A percentile compares a stretch with the other conserved stretches of the same genome.
Evolutionary conservation across 257 asterid genomes (phyloP).

Genomic region (Cruciata laevipes): DNA sequence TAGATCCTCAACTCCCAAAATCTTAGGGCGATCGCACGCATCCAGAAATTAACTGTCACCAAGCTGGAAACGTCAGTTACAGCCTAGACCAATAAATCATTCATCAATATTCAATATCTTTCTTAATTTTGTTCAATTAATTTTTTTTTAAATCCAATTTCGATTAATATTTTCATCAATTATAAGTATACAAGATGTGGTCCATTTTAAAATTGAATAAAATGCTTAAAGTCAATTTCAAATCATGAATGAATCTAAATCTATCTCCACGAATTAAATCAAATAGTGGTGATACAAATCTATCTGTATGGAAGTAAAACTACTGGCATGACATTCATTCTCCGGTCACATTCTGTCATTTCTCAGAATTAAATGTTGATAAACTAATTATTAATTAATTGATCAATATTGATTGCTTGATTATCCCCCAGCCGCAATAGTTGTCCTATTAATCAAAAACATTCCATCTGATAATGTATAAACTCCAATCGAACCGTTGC

Average conservation of each 20-base stretch:
- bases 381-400: neutral
- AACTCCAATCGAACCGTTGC: slow-evolving; percentile 1
- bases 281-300: slow-evolving; percentile 13
- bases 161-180: neutral
- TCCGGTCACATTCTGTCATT: slow-evolving; percentile 35
- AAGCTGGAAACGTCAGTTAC: slow-evolving; percentile 1
- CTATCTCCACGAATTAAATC: slow-evolving; percentile 12
- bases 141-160: neutral
- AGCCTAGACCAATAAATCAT: slow-evolving; percentile 6
- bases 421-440: neutral
- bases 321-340: slow-evolving; percentile 45
- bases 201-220: slow-evolving; percentile 16
- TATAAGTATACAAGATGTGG: slow-evolving; percentile 16
- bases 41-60: slow-evolving; percentile 5
- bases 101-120: neutral
- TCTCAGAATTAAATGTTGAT: slow-evolving; percentile 27
- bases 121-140: neutral
- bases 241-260: slow-evolving; percentile 16
- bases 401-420: neutral
- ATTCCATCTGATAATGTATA: slow-evolving; percentile 10
- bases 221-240: slow-evolving; percentile 19
- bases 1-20: slow-evolving; percentile 4
- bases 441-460: neutral
- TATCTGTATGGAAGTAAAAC: slow-evolving; percentile 18
- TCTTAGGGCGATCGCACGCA: neutral